Evolutionary conservation across 495 filamentous ascomycete genomes (phyloP).

Genomic region (Tetracladium marchalianum): DNA sequence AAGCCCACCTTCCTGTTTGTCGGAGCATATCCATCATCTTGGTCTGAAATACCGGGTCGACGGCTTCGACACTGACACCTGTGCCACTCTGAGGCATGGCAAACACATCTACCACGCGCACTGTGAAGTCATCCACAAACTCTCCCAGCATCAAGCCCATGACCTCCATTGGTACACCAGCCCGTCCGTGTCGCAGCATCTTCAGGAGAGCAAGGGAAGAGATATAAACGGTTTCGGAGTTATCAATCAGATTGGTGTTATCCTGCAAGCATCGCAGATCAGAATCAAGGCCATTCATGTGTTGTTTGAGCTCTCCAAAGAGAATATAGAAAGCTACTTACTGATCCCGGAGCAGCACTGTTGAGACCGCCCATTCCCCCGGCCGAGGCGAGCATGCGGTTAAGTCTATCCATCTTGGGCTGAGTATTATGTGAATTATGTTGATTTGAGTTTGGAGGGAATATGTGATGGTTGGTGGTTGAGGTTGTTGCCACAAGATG

Average conservation of each 20-base stretch:
- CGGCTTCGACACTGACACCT: conserved; percentile 94
- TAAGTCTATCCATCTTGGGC: conserved; percentile 71
- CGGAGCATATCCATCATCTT: conserved; percentile 99
- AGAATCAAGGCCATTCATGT: not conserved
- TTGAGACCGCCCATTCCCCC: conserved; percentile 67
- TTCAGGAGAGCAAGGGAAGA: conserved; percentile 94
- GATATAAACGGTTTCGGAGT: conserved; percentile 98
- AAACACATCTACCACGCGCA: conserved; percentile 95
- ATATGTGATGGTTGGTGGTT: not conserved
- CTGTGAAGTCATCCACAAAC: conserved; percentile 98
- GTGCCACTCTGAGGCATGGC: conserved; percentile 99
- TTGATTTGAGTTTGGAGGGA: not conserved
- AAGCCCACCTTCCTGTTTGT: conserved; percentile 82
- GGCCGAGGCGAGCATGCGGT: conserved; percentile 68
- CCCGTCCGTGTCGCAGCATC: conserved; percentile 95
- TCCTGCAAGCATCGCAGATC: conserved; percentile 42
- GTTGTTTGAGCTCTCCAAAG: conserved; percentile 12
- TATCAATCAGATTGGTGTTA: conserved; percentile 82
- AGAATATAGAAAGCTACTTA: conserved; percentile 35
- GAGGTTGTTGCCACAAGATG: conserved; percentile 9
- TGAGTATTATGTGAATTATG: not conserved
- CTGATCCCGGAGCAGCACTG: conserved; percentile 61
- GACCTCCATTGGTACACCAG: conserved; percentile 98
- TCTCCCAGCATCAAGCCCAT: conserved; percentile 99
- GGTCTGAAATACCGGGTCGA: conserved; percentile 95